Conservation (phyloP, 2,329 filamentous ascomycete species). For the Penicillium occitanis region DNA sequence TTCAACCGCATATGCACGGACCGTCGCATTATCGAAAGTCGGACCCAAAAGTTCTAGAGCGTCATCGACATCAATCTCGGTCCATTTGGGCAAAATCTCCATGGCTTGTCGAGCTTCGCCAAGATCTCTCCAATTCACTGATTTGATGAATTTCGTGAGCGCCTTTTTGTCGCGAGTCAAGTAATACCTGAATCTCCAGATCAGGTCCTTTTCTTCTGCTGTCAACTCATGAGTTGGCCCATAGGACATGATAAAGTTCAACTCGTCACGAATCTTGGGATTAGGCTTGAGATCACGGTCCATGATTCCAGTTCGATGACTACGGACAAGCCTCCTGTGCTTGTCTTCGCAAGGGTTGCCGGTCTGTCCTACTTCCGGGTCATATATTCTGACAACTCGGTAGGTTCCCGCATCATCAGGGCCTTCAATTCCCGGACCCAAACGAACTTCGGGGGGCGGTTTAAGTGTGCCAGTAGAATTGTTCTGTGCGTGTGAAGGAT, state of each 20-base stretch:
- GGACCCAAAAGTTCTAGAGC: slow-evolving; percentile 91
- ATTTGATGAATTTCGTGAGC: slow-evolving; percentile 96
- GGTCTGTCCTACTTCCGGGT: slow-evolving; percentile 82
- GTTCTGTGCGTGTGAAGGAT: slow-evolving; percentile 63
- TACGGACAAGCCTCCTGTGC: slow-evolving; percentile 85
- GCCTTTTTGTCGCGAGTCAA: slow-evolving; percentile 87
- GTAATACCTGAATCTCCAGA: slow-evolving; percentile 98
- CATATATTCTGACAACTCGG: slow-evolving; percentile 80
- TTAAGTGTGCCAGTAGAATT: slow-evolving; percentile 71
- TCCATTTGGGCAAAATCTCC: slow-evolving; percentile 88
- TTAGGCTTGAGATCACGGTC: slow-evolving; percentile 96
- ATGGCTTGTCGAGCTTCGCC: slow-evolving; percentile 85
- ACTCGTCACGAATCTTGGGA: slow-evolving; percentile 88
- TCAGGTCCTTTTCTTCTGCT: slow-evolving; percentile 88
- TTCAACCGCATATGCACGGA: slow-evolving; percentile 91
- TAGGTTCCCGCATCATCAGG: slow-evolving; percentile 52
- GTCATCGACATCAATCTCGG: slow-evolving; percentile 94
- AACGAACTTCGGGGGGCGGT: slow-evolving; percentile 81
- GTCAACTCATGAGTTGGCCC: slow-evolving; percentile 86
- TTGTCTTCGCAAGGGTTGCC: slow-evolving; percentile 96
- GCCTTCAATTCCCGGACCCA: slow-evolving; percentile 83
- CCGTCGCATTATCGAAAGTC: slow-evolving; percentile 81
- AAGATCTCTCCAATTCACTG: slow-evolving; percentile 87
- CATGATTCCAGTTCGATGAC: slow-evolving; percentile 86
- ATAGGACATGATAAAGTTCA: slow-evolving; percentile 88